Evolutionary conservation across 371 early-diverging fungal species (phyloP).

Genomic region (Amoeboaphelidium protococcarum): DNA sequence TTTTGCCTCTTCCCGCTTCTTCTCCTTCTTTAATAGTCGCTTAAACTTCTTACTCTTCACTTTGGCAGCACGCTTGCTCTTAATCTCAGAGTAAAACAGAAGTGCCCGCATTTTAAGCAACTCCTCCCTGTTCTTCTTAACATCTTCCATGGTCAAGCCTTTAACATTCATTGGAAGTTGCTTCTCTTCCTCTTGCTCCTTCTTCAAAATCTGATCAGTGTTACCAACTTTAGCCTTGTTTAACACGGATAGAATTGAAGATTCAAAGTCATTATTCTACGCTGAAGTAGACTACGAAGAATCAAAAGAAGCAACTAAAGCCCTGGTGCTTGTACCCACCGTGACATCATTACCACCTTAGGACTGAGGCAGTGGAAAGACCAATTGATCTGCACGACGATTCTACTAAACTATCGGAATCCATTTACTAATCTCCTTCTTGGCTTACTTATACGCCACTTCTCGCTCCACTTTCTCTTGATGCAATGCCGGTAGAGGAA

Average conservation of each 20-base stretch:
- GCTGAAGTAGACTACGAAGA: too few relatives aligned
- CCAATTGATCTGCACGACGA: constrained; percentile 54
- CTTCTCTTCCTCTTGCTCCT: too few relatives aligned
- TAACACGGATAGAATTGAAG: too few relatives aligned
- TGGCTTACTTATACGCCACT: constrained; percentile 50
- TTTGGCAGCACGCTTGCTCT: constrained; percentile 70
- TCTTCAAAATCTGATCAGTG: too few relatives aligned
- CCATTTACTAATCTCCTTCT: constrained; percentile 61
- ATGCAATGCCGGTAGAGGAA: constrained; percentile 49
- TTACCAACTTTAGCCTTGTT: too few relatives aligned
- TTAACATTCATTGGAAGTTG: too few relatives aligned
- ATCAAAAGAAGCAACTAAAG: too few relatives aligned
- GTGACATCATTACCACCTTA: too few relatives aligned
- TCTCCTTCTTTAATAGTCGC: constrained; percentile 30
- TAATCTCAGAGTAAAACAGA: constrained; percentile 71
- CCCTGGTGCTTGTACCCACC: too few relatives aligned
- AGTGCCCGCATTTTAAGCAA: constrained; percentile 69
- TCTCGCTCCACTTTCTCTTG: constrained; percentile 57
- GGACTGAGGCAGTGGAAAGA: constrained; percentile 30
- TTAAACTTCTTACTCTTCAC: constrained; percentile 86
- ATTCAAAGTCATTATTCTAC: too few relatives aligned
- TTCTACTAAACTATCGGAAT: constrained; percentile 45
- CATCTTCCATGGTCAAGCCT: constrained; percentile 8
- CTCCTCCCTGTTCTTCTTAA: constrained; percentile 32
- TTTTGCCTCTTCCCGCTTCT: constrained; percentile 7